Base-by-base conservation (phyloP, 306 rosid genomes). In the Lithocarpus polystachyus region DNA sequence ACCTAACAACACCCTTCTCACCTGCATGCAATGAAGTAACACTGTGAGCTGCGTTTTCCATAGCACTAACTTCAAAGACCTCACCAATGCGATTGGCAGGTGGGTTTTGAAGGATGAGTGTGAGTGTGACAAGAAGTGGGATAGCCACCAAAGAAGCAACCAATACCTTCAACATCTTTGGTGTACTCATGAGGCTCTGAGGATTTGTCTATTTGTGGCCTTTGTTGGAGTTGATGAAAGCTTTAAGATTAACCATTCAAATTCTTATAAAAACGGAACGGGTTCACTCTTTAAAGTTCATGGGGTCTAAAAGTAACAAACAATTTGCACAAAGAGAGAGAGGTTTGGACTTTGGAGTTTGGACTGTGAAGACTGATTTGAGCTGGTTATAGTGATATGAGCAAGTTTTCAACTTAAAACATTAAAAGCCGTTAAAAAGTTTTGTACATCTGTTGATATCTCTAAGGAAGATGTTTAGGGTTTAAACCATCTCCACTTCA, bases 101-200 rank as follows among this genome's bases (percentile, higher is more conserved):
- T 0, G 84, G 54, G 33, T 33, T 57, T 15, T 84, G 74, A 68
- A 86, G 77, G 51, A 73, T 22, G 33, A 86, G 76, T 17, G 71
- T 64, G 33, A 86, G 62, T 3, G 81, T 53, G 76, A 76, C 64
- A 6, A 84, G 54, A 75, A 86, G 73, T 2, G 87, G 84, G 69
- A 89, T 71, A 57, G 75, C 77, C 10, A 84, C 51, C 45, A 89
- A 29, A 40, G 59, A 78, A 78, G 68, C 24, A 54, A 64, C 79
- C 17, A 86, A n/a, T 71, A 75, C n/a, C 81, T 84, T 81, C 48
- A 71, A 80, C 70, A 78, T 17, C 40, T 82, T 82, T 81, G 80
- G 84, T 12, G 48, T 24, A 72, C 51, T 18, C 54, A 60, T 55
- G 51, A 62, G 22, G 77, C 77, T 26, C 1, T 83, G 22, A 17